Conservation (phyloP, 1,139 yeast species). For the Yamadazyma oceani region DNA sequence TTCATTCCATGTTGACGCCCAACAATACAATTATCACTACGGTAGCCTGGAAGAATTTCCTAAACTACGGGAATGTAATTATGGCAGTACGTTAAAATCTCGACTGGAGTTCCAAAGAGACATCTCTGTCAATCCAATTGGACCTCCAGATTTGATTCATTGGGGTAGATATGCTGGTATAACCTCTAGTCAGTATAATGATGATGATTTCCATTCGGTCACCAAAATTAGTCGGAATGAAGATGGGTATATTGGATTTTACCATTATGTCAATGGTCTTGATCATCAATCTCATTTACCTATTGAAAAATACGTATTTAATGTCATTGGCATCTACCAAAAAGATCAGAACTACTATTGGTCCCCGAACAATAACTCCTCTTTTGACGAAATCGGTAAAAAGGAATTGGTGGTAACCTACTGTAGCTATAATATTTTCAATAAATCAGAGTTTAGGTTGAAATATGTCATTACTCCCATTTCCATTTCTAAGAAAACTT, state of each 20-base stretch:
- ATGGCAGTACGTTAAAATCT: constrained; percentile 12
- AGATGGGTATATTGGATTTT: constrained; percentile 44
- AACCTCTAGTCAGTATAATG: constrained; percentile 27
- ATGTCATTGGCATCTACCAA: constrained; percentile 28
- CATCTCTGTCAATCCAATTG: constrained; percentile 15
- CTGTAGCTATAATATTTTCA: constrained; percentile 51
- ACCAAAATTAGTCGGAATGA: constrained; percentile 23
- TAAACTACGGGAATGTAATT: constrained; percentile 13
- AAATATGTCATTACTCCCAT: constrained; percentile 29
- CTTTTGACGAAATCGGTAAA: constrained; percentile 15
- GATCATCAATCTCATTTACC: constrained; percentile 22
- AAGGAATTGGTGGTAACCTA: constrained; percentile 45
- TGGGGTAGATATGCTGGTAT: constrained; percentile 40
- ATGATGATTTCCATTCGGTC: constrained; percentile 28
- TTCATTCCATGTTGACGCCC: neutral
- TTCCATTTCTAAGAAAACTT: constrained; percentile 20
- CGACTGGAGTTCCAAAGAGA: constrained; percentile 12
- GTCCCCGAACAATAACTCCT: constrained; percentile 11
- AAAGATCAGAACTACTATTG: constrained; percentile 21
- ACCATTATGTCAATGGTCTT: constrained; percentile 41
- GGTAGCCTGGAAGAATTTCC: constrained; percentile 13
- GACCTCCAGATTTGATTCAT: constrained; percentile 44
- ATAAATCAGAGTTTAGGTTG: constrained; percentile 47
- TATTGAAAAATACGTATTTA: constrained; percentile 31
- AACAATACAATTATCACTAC: constrained; percentile 1